Evolutionary conservation across 2,329 filamentous ascomycete species (phyloP).

Genomic region (Penicillium polonicum): DNA sequence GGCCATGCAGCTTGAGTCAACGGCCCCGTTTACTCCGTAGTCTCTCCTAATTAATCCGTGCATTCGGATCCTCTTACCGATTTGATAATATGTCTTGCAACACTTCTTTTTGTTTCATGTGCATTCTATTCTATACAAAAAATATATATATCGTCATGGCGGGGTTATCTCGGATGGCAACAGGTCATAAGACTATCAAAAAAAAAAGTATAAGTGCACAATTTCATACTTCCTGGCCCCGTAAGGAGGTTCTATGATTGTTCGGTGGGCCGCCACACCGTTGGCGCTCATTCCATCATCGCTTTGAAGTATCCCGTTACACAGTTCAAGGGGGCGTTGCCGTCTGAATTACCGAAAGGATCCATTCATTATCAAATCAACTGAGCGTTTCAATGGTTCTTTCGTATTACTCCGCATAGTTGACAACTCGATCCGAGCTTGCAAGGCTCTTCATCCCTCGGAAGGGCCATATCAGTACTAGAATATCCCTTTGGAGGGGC

Average conservation of each 20-base stretch:
- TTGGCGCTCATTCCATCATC: constrained; percentile 2
- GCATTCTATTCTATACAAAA: not conserved
- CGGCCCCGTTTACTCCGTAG: constrained; percentile 1
- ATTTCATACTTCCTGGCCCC: constrained; percentile 1
- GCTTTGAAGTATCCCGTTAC: not conserved
- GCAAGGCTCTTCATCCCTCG: not conserved
- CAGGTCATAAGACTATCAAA: constrained; percentile 6
- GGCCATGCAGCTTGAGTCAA: constrained; percentile 20
- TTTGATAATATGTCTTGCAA: not conserved
- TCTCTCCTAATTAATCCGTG: constrained; percentile 24
- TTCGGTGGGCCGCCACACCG: constrained; percentile 5
- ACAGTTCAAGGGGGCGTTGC: not conserved
- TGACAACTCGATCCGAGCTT: not conserved
- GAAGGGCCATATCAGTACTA: not conserved
- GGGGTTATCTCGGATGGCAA: not conserved
- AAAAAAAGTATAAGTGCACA: not conserved
- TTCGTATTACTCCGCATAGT: not conserved
- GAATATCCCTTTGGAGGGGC: constrained; percentile 7
- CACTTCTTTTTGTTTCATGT: not conserved
- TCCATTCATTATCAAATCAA: constrained; percentile 5
- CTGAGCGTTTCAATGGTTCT: not conserved
- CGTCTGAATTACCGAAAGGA: not conserved
- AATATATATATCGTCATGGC: not conserved
- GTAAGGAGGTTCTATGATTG: constrained; percentile 2
- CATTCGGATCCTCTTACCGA: constrained; percentile 20